Evolutionary conservation across 1,139 yeast species (phyloP).

Genomic region (Suhomyces ambrosiae): DNA sequence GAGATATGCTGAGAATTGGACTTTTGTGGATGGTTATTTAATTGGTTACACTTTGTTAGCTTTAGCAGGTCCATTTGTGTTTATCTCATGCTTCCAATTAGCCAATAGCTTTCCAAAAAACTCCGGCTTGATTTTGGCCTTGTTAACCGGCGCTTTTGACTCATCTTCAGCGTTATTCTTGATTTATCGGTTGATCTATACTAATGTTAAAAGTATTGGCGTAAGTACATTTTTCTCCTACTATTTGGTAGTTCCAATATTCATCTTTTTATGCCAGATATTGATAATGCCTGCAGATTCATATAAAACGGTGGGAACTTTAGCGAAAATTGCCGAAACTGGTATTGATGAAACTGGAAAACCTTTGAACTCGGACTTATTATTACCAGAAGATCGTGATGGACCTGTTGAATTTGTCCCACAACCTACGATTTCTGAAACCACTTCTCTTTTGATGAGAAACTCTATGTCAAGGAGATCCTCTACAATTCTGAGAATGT

Average conservation of each 20-base stretch:
- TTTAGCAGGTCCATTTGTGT: constrained; percentile 80
- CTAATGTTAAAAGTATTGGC: constrained; percentile 35
- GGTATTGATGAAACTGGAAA: constrained; percentile 67
- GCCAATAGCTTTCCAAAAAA: constrained; percentile 71
- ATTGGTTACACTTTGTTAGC: constrained; percentile 70
- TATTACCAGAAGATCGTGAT: constrained; percentile 38
- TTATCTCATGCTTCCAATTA: constrained; percentile 76
- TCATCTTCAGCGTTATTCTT: constrained; percentile 75
- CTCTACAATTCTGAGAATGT: constrained; percentile 38
- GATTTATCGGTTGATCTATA: constrained; percentile 64
- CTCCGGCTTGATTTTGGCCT: constrained; percentile 71
- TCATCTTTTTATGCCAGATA: constrained; percentile 71
- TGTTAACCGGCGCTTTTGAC: constrained; percentile 78
- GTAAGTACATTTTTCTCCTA: constrained; percentile 61
- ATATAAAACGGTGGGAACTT: constrained; percentile 68
- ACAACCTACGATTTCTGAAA: constrained; percentile 46
- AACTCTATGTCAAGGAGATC: constrained; percentile 39
- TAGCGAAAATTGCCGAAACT: constrained; percentile 68
- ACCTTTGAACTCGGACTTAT: constrained; percentile 46
- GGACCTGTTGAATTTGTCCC: constrained; percentile 12
- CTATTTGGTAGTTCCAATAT: constrained; percentile 72
- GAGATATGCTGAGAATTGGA: constrained; percentile 31
- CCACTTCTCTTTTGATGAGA: constrained; percentile 44
- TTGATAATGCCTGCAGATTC: constrained; percentile 78
- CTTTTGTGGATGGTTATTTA: constrained; percentile 58